Base-by-base conservation (phyloP, 495 filamentous ascomycete species). In the Chaetomium cochliodes region DNA sequence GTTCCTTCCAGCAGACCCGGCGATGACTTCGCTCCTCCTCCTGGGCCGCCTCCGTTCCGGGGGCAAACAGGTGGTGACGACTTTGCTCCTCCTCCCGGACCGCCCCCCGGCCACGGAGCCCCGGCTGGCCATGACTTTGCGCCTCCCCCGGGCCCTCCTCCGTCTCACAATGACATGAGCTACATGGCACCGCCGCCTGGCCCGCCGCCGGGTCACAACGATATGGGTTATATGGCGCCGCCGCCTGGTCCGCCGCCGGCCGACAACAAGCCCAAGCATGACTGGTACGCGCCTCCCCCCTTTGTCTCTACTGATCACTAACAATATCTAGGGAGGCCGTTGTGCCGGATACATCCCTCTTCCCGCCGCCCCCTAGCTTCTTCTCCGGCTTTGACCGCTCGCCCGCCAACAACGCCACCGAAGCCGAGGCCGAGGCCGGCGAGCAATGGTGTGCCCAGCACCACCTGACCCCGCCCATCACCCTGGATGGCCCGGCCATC, bases 321-420 rank as follows among this genome's bases (percentile, higher is more conserved):
- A 57, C 53, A 58, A n/a, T 13, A 8, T 12, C 63, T 56, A 65
- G 63, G 92, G 81, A 89, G 69, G 81, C 85, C 28, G 81, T 86
- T 6, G 86, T 96, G 13, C 90, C 90, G 3, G 92, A 96, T 73
- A 94, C 85, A 28, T 78, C 91, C 1, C 82, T 87, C 42, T 87
- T 96, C 56, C 92, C 92, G 0, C 93, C 93, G 2, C 92, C 93
- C 0, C 92, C 93, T 2, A 77, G 82, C 51, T 76, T 92, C 64
- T 82, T 82, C 74, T 67, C 70, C 42, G 85, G 86, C 44, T 85
- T 87, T 69, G 84, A 88, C 52, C 72, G 67, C 47, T 93, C 90
- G 20, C 85, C 85, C 5, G 83, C 88, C 1, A 88, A 87, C 65
- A 97, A 97, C 78, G 89, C 93, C 6, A 85, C 85, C 16, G 77